Base-by-base conservation (phyloP, 2,329 filamentous ascomycete species). In the Trichoderma gracile region DNA sequence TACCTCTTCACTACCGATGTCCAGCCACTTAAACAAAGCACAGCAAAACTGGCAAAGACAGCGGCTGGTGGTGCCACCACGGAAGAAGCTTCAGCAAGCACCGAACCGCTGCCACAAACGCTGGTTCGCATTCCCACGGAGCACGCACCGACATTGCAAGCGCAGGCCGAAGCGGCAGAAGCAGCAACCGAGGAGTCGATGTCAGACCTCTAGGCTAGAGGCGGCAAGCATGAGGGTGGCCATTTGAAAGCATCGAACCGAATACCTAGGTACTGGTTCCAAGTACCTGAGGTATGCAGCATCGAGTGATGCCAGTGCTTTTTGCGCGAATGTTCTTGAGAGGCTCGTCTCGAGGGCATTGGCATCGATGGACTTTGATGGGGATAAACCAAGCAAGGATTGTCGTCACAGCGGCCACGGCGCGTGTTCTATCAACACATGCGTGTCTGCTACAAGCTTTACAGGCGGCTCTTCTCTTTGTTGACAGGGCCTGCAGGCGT, bases 51-150 rank as follows among this genome's bases (percentile, higher is more conserved):
- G 27, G 84, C 90, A 17, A 87, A 84, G 70, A 84, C 87, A 3
- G 82, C 83, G 70, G 71, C 78, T 50, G 76, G 79, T 21, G 52
- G 68, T 38, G 53, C 68, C 4, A 55, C 68, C 4, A 55, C 67
- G 30, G 73, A 76, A 57, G 76, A 80, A 49, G 71, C 76, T 2
- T 76, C 80, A 42, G 76, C 78, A 68, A 76, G 81, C 58, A 69
- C 78, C 62, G 71, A 82, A n/a, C 78, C 85, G 46, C 80, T 95
- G 46, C 92, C 92, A 1, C 90, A 94, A 73, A 94, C 91, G 19
- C 82, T 96, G 17, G 92, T 96, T 42, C 86, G 92, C 68, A 94
- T 95, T 69, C 92, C 92, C 1, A 93, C 91, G 17, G 89, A 94
- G 69, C 90, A 93, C 76, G 87, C 86, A 14, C 86, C 86, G 27